Evolutionary conservation across 495 filamentous ascomycete genomes (phyloP).

Genomic region (Talaromyces proteolyticus): DNA sequence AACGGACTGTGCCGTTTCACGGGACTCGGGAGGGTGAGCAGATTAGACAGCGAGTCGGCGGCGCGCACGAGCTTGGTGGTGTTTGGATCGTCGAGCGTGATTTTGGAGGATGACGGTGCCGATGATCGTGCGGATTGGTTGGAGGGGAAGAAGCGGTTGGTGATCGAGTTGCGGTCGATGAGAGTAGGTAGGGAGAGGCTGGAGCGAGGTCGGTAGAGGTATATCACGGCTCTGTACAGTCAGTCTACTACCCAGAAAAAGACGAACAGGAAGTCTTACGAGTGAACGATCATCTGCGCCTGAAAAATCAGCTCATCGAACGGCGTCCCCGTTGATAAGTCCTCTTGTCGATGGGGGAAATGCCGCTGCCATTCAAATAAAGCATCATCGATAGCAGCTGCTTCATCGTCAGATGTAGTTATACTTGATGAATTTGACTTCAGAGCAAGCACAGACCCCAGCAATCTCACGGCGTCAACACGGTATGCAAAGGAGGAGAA

Average conservation of each 20-base stretch:
- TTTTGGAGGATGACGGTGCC: slow-evolving; percentile 23
- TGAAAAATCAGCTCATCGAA: slow-evolving; percentile 81
- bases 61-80: slow-evolving; percentile 65
- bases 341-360: background rate
- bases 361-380: background rate
- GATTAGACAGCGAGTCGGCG: slow-evolving; percentile 61
- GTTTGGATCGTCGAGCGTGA: slow-evolving; percentile 38
- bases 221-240: slow-evolving; percentile 46
- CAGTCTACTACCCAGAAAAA: background rate
- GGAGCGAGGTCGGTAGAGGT: slow-evolving; percentile 64
- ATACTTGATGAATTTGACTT: slow-evolving; percentile 38
- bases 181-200: slow-evolving; percentile 16
- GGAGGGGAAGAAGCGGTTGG: slow-evolving; percentile 15
- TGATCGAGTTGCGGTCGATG: slow-evolving; percentile 41
- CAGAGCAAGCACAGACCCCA: slow-evolving; percentile 60
- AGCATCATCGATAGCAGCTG: background rate
- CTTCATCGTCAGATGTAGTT: slow-evolving; percentile 27
- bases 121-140: slow-evolving; percentile 12
- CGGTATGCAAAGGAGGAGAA: slow-evolving; percentile 22
- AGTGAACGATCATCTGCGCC: slow-evolving; percentile 65
- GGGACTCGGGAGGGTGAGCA: slow-evolving; percentile 65
- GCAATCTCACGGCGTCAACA: slow-evolving; percentile 50
- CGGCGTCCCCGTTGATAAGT: background rate
- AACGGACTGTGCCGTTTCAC: slow-evolving; percentile 67
- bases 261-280: slow-evolving; percentile 26